A percentile compares a stretch with the other conserved stretches of the same genome.
Evolutionary conservation across 2,329 filamentous ascomycete genomes (phyloP).

Genomic region (Hymenotorrendiella dingleyae): DNA sequence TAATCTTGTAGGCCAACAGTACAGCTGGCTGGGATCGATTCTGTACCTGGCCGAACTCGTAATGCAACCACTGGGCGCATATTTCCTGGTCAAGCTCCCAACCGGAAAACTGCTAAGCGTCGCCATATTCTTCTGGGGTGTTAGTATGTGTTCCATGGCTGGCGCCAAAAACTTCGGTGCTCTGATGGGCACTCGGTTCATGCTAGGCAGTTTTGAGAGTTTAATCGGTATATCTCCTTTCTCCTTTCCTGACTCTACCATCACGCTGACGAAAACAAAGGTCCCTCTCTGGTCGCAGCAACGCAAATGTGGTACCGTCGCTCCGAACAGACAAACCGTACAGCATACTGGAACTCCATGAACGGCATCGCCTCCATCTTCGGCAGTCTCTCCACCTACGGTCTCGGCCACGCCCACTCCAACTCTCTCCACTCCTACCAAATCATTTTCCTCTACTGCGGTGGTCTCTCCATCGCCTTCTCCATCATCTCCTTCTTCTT

Average conservation of each 20-base stretch:
- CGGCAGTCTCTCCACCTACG: conserved; percentile 38
- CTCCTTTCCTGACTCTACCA: too few species aligned
- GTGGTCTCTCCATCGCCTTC: conserved; percentile 43
- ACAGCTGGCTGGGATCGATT: conserved; percentile 56
- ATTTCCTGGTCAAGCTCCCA: conserved; percentile 45
- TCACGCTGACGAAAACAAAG: conserved; percentile 8
- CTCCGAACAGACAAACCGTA: conserved; percentile 50
- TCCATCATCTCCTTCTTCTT: conserved; percentile 36
- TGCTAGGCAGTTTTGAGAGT: conserved; percentile 29
- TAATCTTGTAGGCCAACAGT: conserved; percentile 39
- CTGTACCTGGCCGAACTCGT: conserved; percentile 53
- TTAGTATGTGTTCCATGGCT: conserved; percentile 34
- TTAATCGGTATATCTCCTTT: conserved; percentile 8
- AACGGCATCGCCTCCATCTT: conserved; percentile 49
- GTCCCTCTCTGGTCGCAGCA: conserved; percentile 49
- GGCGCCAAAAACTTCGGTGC: conserved; percentile 30
- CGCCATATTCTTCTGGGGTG: conserved; percentile 49
- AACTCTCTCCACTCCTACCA: conserved; percentile 31
- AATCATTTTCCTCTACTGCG: conserved; percentile 50
- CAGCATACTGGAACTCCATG: conserved; percentile 53
- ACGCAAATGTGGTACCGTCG: conserved; percentile 58
- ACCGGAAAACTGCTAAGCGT: conserved; percentile 46
- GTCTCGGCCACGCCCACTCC: conserved; percentile 50
- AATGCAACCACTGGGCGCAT: conserved; percentile 49
- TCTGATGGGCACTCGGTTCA: conserved; percentile 33